Percentiles rank a stretch among this genome's conserved stretches.
Conservation (phyloP, 768 basidiomycete genomes). For the Boletus rex-veris region DNA sequence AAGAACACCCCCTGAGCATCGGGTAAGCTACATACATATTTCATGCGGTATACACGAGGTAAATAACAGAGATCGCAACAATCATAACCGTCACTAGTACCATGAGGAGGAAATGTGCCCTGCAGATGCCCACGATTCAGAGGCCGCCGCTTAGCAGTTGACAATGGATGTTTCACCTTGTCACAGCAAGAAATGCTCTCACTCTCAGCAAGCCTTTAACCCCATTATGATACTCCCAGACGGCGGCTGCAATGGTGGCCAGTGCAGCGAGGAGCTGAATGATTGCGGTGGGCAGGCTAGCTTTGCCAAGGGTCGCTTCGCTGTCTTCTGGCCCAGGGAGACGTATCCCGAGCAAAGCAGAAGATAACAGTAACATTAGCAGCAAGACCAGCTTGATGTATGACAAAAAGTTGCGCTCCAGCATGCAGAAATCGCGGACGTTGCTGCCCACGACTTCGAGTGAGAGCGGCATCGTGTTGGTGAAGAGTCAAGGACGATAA, state of each 20-base stretch:
- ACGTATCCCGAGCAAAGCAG: conserved; percentile 58
- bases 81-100: conserved; percentile 45
- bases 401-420: conserved; percentile 71
- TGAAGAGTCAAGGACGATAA: no score
- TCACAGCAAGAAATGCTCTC: conserved; percentile 56
- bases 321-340: conserved; percentile 42
- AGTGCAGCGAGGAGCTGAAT: conserved; percentile 54
- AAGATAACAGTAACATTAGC: conserved; percentile 59
- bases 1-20: not conserved
- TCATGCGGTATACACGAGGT: conserved; percentile 37
- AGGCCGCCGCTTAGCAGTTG: not conserved
- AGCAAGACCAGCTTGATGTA: conserved; percentile 66
- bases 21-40: conserved; percentile 20
- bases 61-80: conserved; percentile 49
- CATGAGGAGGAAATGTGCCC: conserved; percentile 53
- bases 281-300: conserved; percentile 47
- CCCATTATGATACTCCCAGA: conserved; percentile 65
- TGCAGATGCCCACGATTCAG: conserved; percentile 19
- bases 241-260: conserved; percentile 50
- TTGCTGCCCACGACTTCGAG: conserved; percentile 52
- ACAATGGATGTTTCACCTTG: conserved; percentile 43
- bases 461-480: conserved; percentile 13
- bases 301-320: conserved; percentile 21
- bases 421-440: conserved; percentile 76
- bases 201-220: conserved; percentile 53